Evolutionary conservation across 345 rosid species (phyloP), one percentile per base, ranked within the genome.

Genomic region (Populus davidiana): DNA sequence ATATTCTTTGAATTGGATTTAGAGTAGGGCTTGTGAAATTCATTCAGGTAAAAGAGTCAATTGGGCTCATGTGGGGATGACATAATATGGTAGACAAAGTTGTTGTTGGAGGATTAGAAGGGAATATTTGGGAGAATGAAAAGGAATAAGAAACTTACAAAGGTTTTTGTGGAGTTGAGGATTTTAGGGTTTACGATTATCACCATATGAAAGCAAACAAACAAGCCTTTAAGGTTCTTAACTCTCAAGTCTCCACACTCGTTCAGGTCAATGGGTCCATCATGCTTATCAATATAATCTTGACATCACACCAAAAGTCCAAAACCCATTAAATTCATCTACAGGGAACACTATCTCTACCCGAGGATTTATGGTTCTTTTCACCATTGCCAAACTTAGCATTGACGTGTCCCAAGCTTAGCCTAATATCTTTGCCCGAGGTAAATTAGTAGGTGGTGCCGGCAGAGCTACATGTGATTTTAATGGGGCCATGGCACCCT

Each of bases 51-150:
- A 8, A 20, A 54, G 21, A 54, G 61, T 54, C 49, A n/a, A 69
- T 25, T 7, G 52, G 12, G 29, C 17, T 39, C 18, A 11, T 41
- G 52, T 23, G 56, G 56, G 72, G n/a, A 12, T 69, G n/a, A 7
- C n/a, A 44, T 25, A 27, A 69, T 41, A 43, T 2, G 54, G 13
- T 69, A 47, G 35, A 25, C 56, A 44, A 44, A 14, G 72, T 69
- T 43, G 72, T 69, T 43, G 72, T 6, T 41, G 72, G 35, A 16
- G 35, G 73, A 44, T 70, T 44, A 25, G 36, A 70, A 70, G 50
- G 73, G 73, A 70, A 70, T 44, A 70, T 70, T 70, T 70, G 33
- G 56, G 41, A 20, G 70, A 67, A 67, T 67, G 35, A 70, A 70
- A 43, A 25, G 36, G 72, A 70, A 70, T 44, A 44, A 70, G 59